Evolutionary conservation across 225 moss, liverwort and hornwort genomes (phyloP).

Genomic region (Neckera pumila): DNA sequence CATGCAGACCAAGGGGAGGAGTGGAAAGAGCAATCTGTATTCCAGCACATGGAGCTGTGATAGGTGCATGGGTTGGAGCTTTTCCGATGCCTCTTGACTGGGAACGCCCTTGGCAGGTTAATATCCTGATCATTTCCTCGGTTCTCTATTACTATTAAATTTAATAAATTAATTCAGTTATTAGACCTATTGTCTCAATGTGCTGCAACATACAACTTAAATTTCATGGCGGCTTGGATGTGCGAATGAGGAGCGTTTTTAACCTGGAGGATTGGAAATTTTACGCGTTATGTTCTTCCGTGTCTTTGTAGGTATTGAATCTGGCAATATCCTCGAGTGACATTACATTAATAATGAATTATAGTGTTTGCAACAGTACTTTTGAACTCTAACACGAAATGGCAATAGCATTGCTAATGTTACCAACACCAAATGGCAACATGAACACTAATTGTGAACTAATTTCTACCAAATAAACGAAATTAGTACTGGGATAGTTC

Average conservation of each 20-base stretch:
- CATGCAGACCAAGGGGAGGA: conserved; percentile 59
- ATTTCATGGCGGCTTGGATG: not conserved
- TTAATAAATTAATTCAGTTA: not conserved
- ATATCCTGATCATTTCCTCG: not conserved
- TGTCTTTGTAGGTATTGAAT: not conserved
- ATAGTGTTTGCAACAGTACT: not conserved
- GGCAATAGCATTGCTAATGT: not conserved
- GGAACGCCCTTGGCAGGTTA: conserved; percentile 97
- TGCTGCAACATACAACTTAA: not conserved
- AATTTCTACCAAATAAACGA: too few species aligned
- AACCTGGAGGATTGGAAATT: not conserved
- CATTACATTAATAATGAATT: not conserved
- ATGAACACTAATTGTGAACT: not conserved
- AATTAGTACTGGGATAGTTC: too few species aligned
- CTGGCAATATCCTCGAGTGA: not conserved
- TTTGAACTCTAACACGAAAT: not conserved
- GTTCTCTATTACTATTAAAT: not conserved
- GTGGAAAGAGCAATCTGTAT: conserved; percentile 80
- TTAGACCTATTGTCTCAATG: not conserved
- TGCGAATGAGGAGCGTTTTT: not conserved
- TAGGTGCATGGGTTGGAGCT: conserved; percentile 95
- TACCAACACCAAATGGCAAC: not conserved
- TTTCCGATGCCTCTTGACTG: conserved; percentile 99
- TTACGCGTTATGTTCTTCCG: not conserved
- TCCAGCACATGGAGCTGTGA: conserved; percentile 79